Evolutionary conservation across 1,139 yeast genomes (phyloP).

Genomic region (Magnusiomyces paraingens): DNA sequence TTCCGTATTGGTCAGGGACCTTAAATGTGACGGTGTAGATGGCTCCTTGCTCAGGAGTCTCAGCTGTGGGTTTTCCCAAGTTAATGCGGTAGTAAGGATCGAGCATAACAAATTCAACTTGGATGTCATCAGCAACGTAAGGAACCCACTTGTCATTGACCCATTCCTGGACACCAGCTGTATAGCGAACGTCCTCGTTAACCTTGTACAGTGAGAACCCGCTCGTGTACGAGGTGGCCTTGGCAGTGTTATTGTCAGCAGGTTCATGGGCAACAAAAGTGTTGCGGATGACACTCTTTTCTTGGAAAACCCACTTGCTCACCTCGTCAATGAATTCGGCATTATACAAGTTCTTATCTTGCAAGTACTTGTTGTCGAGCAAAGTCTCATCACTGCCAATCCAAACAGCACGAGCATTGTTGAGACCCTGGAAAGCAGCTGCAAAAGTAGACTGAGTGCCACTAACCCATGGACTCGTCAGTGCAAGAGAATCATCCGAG

Average conservation of each 20-base stretch:
- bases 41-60: slow-evolving; percentile 26
- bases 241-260: slow-evolving; percentile 20
- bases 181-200: slow-evolving; percentile 40
- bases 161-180: slow-evolving; percentile 50
- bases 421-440: slow-evolving; percentile 76
- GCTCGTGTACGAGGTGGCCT: slow-evolving; percentile 24
- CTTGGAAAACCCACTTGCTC: slow-evolving; percentile 70
- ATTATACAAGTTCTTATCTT: slow-evolving; percentile 23
- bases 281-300: slow-evolving; percentile 55
- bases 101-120: slow-evolving; percentile 80
- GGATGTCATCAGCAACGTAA: slow-evolving; percentile 54
- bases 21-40: slow-evolving; percentile 54
- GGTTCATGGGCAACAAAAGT: slow-evolving; percentile 42
- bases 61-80: slow-evolving; percentile 28
- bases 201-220: slow-evolving; percentile 51
- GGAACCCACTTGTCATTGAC: slow-evolving; percentile 63
- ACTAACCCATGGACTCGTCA: slow-evolving; percentile 54
- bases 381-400: slow-evolving; percentile 60
- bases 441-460: slow-evolving; percentile 76
- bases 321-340: slow-evolving; percentile 43
- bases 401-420: slow-evolving; percentile 79
- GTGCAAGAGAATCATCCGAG: slow-evolving; percentile 40
- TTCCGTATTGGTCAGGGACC: slow-evolving; percentile 94
- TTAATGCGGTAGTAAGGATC: slow-evolving; percentile 89
- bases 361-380: slow-evolving; percentile 4